Conservation (phyloP, 352 stramenopile genomes). For the Aphanomyces astaci region DNA sequence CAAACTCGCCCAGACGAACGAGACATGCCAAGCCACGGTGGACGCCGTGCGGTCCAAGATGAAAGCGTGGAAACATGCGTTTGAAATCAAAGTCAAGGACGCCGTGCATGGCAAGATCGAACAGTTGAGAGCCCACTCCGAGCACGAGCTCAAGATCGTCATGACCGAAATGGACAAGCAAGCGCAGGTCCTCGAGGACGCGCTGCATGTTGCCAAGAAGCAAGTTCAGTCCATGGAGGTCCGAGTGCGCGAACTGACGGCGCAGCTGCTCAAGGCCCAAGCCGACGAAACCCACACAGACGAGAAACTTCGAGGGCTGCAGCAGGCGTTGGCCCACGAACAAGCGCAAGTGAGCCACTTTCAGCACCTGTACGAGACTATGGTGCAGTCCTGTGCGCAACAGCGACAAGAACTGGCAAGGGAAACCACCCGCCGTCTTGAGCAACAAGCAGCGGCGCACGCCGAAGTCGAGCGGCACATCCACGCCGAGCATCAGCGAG, state of each 20-base stretch:
- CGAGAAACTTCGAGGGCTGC: neutral
- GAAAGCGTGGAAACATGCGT: conserved; percentile 15
- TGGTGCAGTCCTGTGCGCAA: neutral
- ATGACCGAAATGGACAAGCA: conserved; percentile 20
- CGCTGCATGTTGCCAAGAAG: neutral
- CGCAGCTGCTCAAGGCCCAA: neutral
- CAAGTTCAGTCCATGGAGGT: neutral
- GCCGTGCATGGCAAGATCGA: conserved; percentile 14
- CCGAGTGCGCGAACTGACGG: neutral
- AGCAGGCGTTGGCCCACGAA: neutral
- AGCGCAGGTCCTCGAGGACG: neutral
- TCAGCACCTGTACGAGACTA: conserved; percentile 3
- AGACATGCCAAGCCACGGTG: neutral
- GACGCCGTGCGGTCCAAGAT: neutral
- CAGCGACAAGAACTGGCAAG: neutral
- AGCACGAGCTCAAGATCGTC: conserved; percentile 8
- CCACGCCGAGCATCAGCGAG: neutral
- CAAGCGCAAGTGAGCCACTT: neutral
- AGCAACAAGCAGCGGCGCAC: conserved; percentile 6
- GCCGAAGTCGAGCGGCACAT: neutral
- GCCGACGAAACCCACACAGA: neutral
- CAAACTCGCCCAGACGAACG: neutral
- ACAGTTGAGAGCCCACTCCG: neutral
- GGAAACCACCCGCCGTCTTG: neutral
- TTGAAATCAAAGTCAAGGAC: conserved; percentile 17